Conservation (phyloP, 345 rosid species). For the Citrus maxima region DNA sequence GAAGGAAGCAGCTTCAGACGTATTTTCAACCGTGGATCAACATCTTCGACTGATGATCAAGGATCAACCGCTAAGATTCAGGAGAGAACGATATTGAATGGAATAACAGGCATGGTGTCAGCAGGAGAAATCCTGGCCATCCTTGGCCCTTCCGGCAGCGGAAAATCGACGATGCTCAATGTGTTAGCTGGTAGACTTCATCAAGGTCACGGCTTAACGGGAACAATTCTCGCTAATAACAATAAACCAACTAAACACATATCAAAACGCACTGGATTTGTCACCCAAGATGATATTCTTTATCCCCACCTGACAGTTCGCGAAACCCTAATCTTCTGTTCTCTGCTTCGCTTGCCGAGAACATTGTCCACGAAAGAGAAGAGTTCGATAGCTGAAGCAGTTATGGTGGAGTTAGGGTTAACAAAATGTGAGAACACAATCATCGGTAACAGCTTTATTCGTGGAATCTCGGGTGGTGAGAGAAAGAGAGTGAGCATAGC, state of each 20-base stretch:
- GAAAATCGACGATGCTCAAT: constrained; percentile 82
- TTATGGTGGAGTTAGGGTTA: constrained; percentile 72
- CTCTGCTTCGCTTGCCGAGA: constrained; percentile 63
- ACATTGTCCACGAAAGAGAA: constrained; percentile 51
- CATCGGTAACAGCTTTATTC: constrained; percentile 72
- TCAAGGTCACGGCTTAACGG: constrained; percentile 48
- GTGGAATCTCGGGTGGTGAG: constrained; percentile 94
- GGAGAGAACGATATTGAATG: constrained; percentile 59
- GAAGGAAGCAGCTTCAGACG: constrained; percentile 34
- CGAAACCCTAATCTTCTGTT: constrained; percentile 79
- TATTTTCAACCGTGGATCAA: constrained; percentile 25
- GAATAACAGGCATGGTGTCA: constrained; percentile 71
- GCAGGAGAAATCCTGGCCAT: constrained; percentile 90
- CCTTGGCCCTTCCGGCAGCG: constrained; percentile 97
- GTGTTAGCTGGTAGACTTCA: constrained; percentile 73
- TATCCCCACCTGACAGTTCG: constrained; percentile 87
- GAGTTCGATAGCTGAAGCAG: constrained; percentile 52
- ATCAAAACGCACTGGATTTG: constrained; percentile 73
- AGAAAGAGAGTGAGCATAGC: constrained; percentile 82
- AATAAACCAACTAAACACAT: constrained; percentile 43
- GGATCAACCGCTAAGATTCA: constrained; percentile 19
- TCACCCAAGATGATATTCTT: constrained; percentile 82
- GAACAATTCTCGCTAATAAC: constrained; percentile 66
- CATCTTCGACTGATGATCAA: constrained; percentile 25
- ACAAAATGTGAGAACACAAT: constrained; percentile 76